Percentiles rank a stretch among this genome's conserved stretches.
These are phyloP conservation scores for Crucibulum laeve DNA, from an alignment of 768 basidiomycete species.

Conservation along the genomic window DNA sequence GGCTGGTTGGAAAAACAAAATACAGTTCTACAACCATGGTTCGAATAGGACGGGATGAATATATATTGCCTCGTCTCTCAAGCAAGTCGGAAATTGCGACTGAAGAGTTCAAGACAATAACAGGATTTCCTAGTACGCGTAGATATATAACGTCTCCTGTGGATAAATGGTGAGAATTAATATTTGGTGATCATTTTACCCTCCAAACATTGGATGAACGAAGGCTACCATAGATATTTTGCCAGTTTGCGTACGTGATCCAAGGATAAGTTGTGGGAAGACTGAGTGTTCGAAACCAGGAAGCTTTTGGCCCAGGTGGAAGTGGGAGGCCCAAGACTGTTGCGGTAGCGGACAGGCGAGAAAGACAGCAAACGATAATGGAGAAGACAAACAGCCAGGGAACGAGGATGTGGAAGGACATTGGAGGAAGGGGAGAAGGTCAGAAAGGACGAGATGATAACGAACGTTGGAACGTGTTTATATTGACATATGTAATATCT, in stretches of 20 bases:
- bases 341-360: neutral
- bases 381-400: neutral
- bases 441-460: neutral
- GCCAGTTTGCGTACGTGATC: slow-evolving; percentile 42
- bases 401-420: neutral
- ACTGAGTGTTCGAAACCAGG: neutral
- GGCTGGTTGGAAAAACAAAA: slow-evolving; percentile 10
- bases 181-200: neutral
- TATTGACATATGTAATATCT: neutral
- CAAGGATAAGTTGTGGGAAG: slow-evolving; percentile 36
- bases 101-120: slow-evolving; percentile 42
- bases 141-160: slow-evolving; percentile 45
- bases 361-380: neutral
- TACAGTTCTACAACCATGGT: slow-evolving; percentile 43
- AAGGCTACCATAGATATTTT: slow-evolving; percentile 38
- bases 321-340: slow-evolving; percentile 14
- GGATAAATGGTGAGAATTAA: slow-evolving; percentile 1
- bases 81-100: slow-evolving; percentile 37
- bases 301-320: slow-evolving; percentile 34
- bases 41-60: slow-evolving; percentile 36
- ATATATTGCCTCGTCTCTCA: slow-evolving; percentile 38
- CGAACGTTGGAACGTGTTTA: neutral
- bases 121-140: slow-evolving; percentile 37
- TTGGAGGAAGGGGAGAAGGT: neutral
- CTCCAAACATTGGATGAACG: neutral